Evolutionary conservation across 192 early-diverging fungal genomes (phyloP).

Genomic region (Backusella luteola): DNA sequence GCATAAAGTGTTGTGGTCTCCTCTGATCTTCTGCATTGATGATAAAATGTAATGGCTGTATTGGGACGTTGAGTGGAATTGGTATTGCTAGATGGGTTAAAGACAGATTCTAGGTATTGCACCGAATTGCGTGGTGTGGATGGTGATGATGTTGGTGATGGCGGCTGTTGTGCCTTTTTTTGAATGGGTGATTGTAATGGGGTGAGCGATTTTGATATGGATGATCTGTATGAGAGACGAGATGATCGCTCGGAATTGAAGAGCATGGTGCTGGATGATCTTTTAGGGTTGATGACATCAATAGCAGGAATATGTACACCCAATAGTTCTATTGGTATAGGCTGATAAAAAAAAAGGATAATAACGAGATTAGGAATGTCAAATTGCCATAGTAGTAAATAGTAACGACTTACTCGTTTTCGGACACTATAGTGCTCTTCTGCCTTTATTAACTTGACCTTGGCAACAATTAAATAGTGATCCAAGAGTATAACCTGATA

Average conservation of each 20-base stretch:
- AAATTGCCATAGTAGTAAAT: neutral
- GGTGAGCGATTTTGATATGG: neutral
- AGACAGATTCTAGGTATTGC: slow-evolving; percentile 74
- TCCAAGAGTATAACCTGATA: slow-evolving; percentile 81
- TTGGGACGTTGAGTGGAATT: slow-evolving; percentile 37
- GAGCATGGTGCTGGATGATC: neutral
- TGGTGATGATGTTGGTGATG: slow-evolving; percentile 35
- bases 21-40: neutral
- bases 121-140: slow-evolving; percentile 61
- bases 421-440: neutral
- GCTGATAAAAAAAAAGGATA: neutral
- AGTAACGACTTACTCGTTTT: slow-evolving; percentile 4
- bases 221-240: slow-evolving; percentile 5
- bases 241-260: neutral
- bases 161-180: neutral
- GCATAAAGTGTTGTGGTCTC: neutral
- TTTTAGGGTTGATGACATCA: neutral
- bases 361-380: neutral
- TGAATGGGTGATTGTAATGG: neutral
- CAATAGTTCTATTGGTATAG: slow-evolving; percentile 9
- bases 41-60: slow-evolving; percentile 12
- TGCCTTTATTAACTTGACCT: neutral
- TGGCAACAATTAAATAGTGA: slow-evolving; percentile 51
- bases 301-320: neutral
- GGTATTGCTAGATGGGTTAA: slow-evolving; percentile 53